phyloP scores from a whole-genome alignment of 2,329 filamentous ascomycete genomes.

The Simplicillium sp. region DNA sequence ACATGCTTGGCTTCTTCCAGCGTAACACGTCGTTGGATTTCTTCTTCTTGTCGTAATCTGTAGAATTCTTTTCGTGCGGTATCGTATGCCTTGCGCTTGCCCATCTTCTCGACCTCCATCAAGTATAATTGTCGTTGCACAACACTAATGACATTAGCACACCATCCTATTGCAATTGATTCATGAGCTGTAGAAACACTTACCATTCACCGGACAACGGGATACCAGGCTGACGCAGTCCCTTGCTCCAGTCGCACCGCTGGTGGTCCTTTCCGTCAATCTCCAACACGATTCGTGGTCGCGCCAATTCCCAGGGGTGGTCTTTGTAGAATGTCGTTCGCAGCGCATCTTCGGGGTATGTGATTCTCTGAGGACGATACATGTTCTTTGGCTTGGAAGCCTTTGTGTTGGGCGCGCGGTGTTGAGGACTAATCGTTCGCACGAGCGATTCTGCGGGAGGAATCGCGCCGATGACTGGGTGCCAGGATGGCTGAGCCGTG shows the following conservation, averaged over 20 bases:
- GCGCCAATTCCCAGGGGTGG: constrained; percentile 93
- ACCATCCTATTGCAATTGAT: not conserved
- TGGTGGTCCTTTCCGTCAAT: constrained; percentile 73
- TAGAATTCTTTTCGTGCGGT: constrained; percentile 86
- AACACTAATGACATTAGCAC: constrained; percentile 48
- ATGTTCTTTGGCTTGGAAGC: constrained; percentile 54
- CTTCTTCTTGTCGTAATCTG: constrained; percentile 67
- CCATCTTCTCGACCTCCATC: constrained; percentile 55
- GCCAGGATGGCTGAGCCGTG: constrained; percentile 36
- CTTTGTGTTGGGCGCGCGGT: constrained; percentile 31
- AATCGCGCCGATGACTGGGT: constrained; percentile 37
- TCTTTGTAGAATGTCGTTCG: constrained; percentile 80
- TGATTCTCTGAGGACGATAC: constrained; percentile 70
- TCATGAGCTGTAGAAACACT: constrained; percentile 13
- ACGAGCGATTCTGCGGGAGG: constrained; percentile 51
- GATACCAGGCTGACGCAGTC: constrained; percentile 63
- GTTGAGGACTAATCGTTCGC: constrained; percentile 40
- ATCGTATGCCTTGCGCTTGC: constrained; percentile 70
- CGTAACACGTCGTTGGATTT: constrained; percentile 74
- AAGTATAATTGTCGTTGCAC: constrained; percentile 87
- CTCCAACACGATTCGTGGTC: constrained; percentile 78
- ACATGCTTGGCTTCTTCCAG: constrained; percentile 78
- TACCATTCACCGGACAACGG: constrained; percentile 79
- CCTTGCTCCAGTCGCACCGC: constrained; percentile 68
- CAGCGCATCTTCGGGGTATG: constrained; percentile 75